phyloP scores from a whole-genome alignment of 306 rosid genomes.

The Canavalia gladiata region DNA sequence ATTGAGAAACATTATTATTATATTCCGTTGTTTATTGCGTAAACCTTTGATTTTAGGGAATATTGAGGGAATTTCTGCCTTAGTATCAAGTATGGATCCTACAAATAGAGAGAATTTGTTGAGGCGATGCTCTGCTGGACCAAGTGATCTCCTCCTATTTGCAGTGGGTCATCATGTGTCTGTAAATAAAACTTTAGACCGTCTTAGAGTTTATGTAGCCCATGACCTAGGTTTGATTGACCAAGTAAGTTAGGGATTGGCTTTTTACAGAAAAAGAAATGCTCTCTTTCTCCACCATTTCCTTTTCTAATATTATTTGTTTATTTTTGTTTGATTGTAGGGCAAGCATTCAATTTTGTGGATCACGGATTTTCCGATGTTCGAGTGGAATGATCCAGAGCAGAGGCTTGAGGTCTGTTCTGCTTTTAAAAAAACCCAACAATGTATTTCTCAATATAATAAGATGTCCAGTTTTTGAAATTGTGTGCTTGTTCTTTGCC shows the following conservation, averaged over 20 bases:
- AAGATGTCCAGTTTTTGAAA: constrained; percentile 8
- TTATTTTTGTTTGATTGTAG: constrained; percentile 52
- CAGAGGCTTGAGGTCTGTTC: constrained; percentile 89
- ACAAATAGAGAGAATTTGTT: constrained; percentile 61
- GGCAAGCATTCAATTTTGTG: constrained; percentile 88
- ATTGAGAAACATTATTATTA: constrained; percentile 15
- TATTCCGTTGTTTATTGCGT: constrained; percentile 34
- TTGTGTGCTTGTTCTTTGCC: not conserved
- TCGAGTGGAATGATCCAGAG: constrained; percentile 95
- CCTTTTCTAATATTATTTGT: constrained; percentile 44
- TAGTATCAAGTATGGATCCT: constrained; percentile 78
- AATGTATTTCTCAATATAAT: constrained; percentile 18
- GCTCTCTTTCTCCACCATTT: constrained; percentile 27
- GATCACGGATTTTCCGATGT: constrained; percentile 98
- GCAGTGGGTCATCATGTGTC: constrained; percentile 75
- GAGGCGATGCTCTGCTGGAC: constrained; percentile 68
- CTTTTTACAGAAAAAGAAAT: constrained; percentile 16
- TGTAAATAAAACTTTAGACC: constrained; percentile 84
- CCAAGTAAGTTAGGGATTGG: constrained; percentile 64
- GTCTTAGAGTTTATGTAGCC: constrained; percentile 79
- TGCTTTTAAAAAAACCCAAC: constrained; percentile 31
- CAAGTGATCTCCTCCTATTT: constrained; percentile 80
- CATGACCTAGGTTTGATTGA: constrained; percentile 79
- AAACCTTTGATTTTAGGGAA: constrained; percentile 63
- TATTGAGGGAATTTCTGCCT: constrained; percentile 86